These are phyloP conservation scores for Herpotrichia juniperi DNA, from an alignment of 2,329 filamentous ascomycete genomes.

Conservation along the genomic window DNA sequence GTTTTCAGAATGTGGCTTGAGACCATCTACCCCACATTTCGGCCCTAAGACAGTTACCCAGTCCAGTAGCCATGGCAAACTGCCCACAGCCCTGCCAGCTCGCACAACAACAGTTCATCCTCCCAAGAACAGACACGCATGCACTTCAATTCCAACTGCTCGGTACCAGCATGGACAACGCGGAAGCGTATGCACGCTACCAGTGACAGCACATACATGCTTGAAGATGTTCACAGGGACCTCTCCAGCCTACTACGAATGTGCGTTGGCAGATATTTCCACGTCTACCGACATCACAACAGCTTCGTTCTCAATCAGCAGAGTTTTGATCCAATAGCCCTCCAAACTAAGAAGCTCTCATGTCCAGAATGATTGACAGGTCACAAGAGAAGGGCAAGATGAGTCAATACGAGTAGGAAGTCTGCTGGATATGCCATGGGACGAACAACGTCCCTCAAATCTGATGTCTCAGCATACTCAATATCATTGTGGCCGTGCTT, in stretches of 20 bases:
- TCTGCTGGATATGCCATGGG: too few relatives aligned
- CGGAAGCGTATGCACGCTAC: slow-evolving; percentile 13
- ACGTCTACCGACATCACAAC: not conserved
- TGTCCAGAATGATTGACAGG: too few relatives aligned
- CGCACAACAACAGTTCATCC: not conserved
- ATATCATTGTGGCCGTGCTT: not conserved
- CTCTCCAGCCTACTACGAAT: not conserved
- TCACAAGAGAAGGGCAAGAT: too few relatives aligned
- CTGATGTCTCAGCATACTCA: too few relatives aligned
- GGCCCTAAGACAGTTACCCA: not conserved
- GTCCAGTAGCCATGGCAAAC: not conserved
- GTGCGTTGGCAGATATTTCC: slow-evolving; percentile 5
- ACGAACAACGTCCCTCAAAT: too few relatives aligned
- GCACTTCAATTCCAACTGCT: slow-evolving; percentile 17
- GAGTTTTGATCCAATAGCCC: not conserved
- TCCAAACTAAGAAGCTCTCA: too few relatives aligned
- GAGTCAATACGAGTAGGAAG: too few relatives aligned
- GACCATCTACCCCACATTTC: not conserved
- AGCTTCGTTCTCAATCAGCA: not conserved
- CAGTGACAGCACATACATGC: slow-evolving; percentile 25
- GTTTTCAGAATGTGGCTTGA: too few relatives aligned
- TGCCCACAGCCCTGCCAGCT: not conserved
- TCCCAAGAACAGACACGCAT: not conserved
- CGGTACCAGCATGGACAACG: slow-evolving; percentile 7
- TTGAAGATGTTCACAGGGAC: slow-evolving; percentile 10